These are phyloP conservation scores for Pezicula rhizophila DNA, from an alignment of 2,329 filamentous ascomycete genomes.

Conservation along the genomic window DNA sequence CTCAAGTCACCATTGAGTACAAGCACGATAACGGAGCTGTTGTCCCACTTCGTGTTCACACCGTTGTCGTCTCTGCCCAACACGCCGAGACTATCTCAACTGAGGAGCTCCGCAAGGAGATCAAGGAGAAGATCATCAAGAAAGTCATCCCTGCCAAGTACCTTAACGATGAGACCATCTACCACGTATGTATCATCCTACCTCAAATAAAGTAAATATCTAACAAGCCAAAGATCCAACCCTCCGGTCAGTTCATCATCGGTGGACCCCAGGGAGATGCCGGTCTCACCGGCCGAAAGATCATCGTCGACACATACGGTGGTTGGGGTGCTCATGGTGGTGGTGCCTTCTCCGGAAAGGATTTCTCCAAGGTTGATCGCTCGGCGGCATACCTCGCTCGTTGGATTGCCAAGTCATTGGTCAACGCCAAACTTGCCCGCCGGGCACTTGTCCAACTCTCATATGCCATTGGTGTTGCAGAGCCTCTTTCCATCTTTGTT, in stretches of 20 bases:
- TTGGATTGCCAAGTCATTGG: slow-evolving; percentile 98
- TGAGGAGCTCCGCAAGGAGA: slow-evolving; percentile 87
- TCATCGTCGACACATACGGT: slow-evolving; percentile 97
- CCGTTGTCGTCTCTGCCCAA: slow-evolving; percentile 93
- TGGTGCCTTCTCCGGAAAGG: slow-evolving; percentile 99
- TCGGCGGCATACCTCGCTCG: slow-evolving; percentile 95
- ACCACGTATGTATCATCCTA: slow-evolving; percentile 63
- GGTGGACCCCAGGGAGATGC: slow-evolving; percentile 98
- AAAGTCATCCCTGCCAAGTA: slow-evolving; percentile 87
- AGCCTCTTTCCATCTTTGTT: slow-evolving; percentile 96
- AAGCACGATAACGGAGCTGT: slow-evolving; percentile 93
- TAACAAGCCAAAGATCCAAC: slow-evolving; percentile 63
- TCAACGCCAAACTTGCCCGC: slow-evolving; percentile 80
- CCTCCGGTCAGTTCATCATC: slow-evolving; percentile 97
- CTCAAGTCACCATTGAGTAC: slow-evolving; percentile 98
- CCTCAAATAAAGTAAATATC: background rate
- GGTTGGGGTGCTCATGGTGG: slow-evolving; percentile 99
- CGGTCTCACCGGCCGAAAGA: slow-evolving; percentile 97
- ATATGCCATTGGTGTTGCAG: slow-evolving; percentile 97
- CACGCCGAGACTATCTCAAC: slow-evolving; percentile 85
- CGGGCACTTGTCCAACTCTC: slow-evolving; percentile 95
- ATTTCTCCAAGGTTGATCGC: slow-evolving; percentile 99
- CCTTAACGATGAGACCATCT: slow-evolving; percentile 87
- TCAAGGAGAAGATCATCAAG: slow-evolving; percentile 96
- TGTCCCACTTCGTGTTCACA: slow-evolving; percentile 87